A percentile compares a stretch with the other conserved stretches of the same genome.
These are phyloP conservation scores for Suillus bovinus DNA, from an alignment of 768 basidiomycete species.

Conservation along the genomic window DNA sequence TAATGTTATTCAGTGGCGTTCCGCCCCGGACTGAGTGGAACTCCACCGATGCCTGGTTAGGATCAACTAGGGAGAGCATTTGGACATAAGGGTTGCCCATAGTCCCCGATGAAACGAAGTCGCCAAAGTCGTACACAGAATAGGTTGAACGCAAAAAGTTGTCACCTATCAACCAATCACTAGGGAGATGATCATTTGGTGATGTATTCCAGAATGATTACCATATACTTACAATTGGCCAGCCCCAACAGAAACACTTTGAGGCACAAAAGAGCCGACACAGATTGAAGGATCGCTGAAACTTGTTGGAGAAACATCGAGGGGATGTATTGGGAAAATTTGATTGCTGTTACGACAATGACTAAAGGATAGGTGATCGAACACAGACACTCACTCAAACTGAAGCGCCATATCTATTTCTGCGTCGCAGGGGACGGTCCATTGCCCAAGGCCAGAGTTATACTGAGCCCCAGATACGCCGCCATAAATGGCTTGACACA, in stretches of 20 bases:
- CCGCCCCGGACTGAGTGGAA: constrained; percentile 73
- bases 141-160: constrained; percentile 83
- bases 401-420: constrained; percentile 83
- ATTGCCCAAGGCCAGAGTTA: constrained; percentile 53
- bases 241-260: constrained; percentile 52
- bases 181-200: constrained; percentile 28
- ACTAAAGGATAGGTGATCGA: constrained; percentile 8
- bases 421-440: constrained; percentile 70
- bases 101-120: constrained; percentile 60
- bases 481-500: constrained; percentile 71
- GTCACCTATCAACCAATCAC: constrained; percentile 84
- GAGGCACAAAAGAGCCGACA: constrained; percentile 76
- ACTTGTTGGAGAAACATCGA: constrained; percentile 63
- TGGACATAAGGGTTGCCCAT: constrained; percentile 82
- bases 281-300: constrained; percentile 51
- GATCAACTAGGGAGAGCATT: constrained; percentile 67
- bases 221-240: constrained; percentile 61
- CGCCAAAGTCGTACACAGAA: constrained; percentile 82
- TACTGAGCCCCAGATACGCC: constrained; percentile 62
- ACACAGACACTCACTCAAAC: constrained; percentile 55
- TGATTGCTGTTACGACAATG: constrained; percentile 50
- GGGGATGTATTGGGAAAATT: constrained; percentile 76
- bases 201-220: background rate
- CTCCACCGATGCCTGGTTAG: constrained; percentile 66
- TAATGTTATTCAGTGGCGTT: constrained; percentile 62